These are phyloP conservation scores for Scheffersomyces segobiensis DNA, from an alignment of 1,139 yeast genomes.

Conservation along the genomic window DNA sequence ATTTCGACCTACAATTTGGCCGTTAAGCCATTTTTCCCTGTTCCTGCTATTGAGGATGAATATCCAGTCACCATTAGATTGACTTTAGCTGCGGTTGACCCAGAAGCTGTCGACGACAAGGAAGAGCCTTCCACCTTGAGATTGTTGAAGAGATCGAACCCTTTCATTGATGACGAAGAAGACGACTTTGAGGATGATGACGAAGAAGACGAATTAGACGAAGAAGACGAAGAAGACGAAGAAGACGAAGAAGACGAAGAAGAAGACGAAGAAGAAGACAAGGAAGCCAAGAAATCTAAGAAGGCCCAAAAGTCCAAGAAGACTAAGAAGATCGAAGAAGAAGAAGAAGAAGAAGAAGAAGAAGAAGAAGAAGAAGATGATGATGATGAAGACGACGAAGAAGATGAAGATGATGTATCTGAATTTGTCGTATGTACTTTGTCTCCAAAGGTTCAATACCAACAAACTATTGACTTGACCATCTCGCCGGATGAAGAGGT, in stretches of 20 bases:
- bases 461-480: conserved; percentile 87
- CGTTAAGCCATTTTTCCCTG: conserved; percentile 81
- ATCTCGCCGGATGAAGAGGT: conserved; percentile 94
- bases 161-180: conserved; percentile 50
- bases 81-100: conserved; percentile 95
- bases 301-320: conserved; percentile 17
- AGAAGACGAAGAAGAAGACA: conserved; percentile 29
- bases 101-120: conserved; percentile 77
- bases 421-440: conserved; percentile 87
- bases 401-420: conserved; percentile 59
- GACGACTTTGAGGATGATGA: conserved; percentile 40
- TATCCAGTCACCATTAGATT: conserved; percentile 87
- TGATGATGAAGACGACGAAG: conserved; percentile 58
- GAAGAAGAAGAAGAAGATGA: conserved; percentile 55
- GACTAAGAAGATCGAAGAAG: conserved; percentile 26
- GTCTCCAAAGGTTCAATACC: conserved; percentile 81
- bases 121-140: conserved; percentile 86
- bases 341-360: conserved; percentile 44
- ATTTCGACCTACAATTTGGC: conserved; percentile 84
- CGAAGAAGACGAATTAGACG: conserved; percentile 56
- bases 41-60: conserved; percentile 82
- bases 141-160: conserved; percentile 72
- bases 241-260: too few relatives aligned
- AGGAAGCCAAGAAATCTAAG: conserved; percentile 18
- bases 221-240: conserved; percentile 50